Evolutionary conservation across 176 grass and related monocot species (phyloP).

Genomic region (Zizania latifolia): DNA sequence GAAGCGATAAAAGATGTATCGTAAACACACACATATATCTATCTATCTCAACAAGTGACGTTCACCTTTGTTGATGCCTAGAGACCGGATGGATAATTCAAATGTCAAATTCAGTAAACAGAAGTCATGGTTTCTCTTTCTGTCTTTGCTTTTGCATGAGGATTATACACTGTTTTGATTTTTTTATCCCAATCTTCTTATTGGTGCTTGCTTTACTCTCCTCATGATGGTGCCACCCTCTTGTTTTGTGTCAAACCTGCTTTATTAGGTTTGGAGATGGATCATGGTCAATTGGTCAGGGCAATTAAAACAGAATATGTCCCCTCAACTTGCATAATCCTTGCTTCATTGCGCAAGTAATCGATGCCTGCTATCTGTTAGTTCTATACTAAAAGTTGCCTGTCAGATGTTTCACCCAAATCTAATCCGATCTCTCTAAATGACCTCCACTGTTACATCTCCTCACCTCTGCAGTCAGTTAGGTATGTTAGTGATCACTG

Average conservation of each 20-base stretch:
- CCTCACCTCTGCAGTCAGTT: neutral
- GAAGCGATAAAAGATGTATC: too few species aligned
- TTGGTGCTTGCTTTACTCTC: slow-evolving; percentile 10
- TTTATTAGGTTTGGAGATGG: slow-evolving; percentile 32
- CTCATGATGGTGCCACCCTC: neutral
- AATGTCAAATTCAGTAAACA: slow-evolving; percentile 17
- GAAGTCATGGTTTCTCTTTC: neutral
- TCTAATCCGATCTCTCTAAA: slow-evolving; percentile 29
- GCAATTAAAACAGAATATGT: slow-evolving; percentile 28
- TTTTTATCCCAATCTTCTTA: slow-evolving; percentile 15
- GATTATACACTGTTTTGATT: slow-evolving; percentile 4
- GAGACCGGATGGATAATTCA: neutral
- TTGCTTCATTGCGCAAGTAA: slow-evolving; percentile 31
- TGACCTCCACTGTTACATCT: slow-evolving; percentile 19
- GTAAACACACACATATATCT: too few species aligned
- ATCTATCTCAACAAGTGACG: too few species aligned
- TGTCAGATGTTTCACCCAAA: slow-evolving; percentile 34
- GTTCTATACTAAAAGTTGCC: neutral
- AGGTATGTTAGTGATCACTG: neutral
- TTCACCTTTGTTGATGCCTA: neutral
- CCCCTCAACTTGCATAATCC: slow-evolving; percentile 20
- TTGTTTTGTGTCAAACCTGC: slow-evolving; percentile 24
- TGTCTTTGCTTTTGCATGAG: neutral
- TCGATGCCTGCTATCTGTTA: slow-evolving; percentile 11
- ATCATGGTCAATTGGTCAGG: slow-evolving; percentile 20